Base-by-base conservation (phyloP, 2,329 filamentous ascomycete genomes). In the Sphaerulina musiva region DNA sequence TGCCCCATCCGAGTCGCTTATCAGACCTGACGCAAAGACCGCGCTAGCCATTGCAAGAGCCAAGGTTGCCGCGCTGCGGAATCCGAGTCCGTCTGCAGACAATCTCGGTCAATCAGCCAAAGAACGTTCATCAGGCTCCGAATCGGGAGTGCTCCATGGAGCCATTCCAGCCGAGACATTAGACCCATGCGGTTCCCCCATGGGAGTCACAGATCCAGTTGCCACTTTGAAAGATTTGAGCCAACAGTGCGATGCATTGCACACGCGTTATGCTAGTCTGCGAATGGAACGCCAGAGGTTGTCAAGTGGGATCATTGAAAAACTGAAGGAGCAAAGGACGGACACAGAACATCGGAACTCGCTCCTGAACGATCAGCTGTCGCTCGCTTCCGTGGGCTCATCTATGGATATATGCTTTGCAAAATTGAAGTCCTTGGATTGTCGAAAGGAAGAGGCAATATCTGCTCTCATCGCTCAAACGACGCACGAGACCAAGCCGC, bases 331-430 rank as follows among this genome's bases (percentile, higher is more conserved):
- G 20, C 55, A 60, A 32, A 59, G 59, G 41, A 51, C 48, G 41
- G 60, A 59, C 6, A 59, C 65, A 6, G 62, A 66, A 23, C 60
- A 64, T 46, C 51, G 53, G n/a, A 64, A 64, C 46, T 55, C 52
- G 6, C 52, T 69, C 39, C 53, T 69, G 10, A 61, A 67, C 42
- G 64, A 68, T 53, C 67, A 69, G 32, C 51, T 69, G 32, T 62
- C 60, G 14, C 59, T 69, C 9, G 55, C 63, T 5, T 62, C 66
- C 4, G 57, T 66, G 43, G 64, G 61, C 51, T 66, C 64, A 38
- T 68, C 66, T 1, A 68, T 69, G 64, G 66, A 69, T 45, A 67
- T 69, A 29, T 68, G 65, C 55, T 62, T 67, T 41, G 66, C 67
- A 6, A 67, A 68, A 45, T 51, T 69, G 32, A 68, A 67, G 46